These are phyloP conservation scores for Geotrichum reessii DNA, from an alignment of 1,139 yeast genomes.

Conservation along the genomic window DNA sequence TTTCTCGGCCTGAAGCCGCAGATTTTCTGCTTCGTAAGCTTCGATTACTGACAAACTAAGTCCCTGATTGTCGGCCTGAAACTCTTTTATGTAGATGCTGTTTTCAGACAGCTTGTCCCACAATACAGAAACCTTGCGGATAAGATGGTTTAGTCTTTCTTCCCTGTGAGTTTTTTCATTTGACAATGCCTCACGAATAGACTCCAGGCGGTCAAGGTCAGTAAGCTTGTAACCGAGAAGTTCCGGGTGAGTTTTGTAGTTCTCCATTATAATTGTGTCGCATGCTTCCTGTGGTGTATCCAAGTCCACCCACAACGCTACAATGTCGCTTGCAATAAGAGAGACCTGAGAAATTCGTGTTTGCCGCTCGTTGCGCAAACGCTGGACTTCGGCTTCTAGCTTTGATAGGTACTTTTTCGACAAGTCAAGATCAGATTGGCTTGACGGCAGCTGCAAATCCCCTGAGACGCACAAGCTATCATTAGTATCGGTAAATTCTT, in stretches of 20 bases:
- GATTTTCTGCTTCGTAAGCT: slow-evolving; percentile 49
- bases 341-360: slow-evolving; percentile 26
- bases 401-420: slow-evolving; percentile 24
- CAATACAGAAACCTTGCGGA: slow-evolving; percentile 22
- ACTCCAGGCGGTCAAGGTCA: slow-evolving; percentile 26
- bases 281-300: slow-evolving; percentile 33
- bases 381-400: slow-evolving; percentile 28
- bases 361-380: slow-evolving; percentile 29
- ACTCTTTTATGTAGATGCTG: slow-evolving; percentile 22
- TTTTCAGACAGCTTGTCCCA: slow-evolving; percentile 32
- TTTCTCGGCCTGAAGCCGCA: slow-evolving; percentile 54
- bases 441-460: slow-evolving; percentile 13
- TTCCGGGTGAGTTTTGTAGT: slow-evolving; percentile 29
- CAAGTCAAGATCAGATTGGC: slow-evolving; percentile 21
- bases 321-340: slow-evolving; percentile 28
- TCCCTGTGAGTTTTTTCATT: slow-evolving; percentile 22
- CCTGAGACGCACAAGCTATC: slow-evolving; percentile 12
- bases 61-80: slow-evolving; percentile 34
- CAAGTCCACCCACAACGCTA: slow-evolving; percentile 34
- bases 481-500: slow-evolving; percentile 7
- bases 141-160: slow-evolving; percentile 19
- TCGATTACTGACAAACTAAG: slow-evolving; percentile 31
- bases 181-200: slow-evolving; percentile 17
- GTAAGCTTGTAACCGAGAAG: slow-evolving; percentile 27
- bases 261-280: slow-evolving; percentile 27